Base-by-base conservation (phyloP, 345 rosid genomes). In the Populus euphratica region DNA sequence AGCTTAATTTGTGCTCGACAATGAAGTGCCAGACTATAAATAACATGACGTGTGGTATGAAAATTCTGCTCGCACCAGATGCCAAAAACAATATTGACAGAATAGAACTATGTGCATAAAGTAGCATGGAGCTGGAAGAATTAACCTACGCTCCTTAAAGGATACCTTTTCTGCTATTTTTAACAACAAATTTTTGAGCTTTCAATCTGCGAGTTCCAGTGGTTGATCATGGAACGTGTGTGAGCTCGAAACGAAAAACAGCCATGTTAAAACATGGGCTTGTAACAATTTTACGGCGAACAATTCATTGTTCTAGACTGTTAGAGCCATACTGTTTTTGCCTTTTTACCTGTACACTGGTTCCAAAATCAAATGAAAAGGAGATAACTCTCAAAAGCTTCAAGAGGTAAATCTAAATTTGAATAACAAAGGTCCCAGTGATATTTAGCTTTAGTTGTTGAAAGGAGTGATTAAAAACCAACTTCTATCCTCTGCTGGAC, bases 1-100 rank as follows among this genome's bases (percentile, higher is more conserved):
- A 89, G 92, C 78, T 86, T 43, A 43, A 11, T 43, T 91, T 79
- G 85, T 89, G 52, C 80, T 89, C 79, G 67, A 75, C 84, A 83
- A 80, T 38, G 82, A 73, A 72, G 90, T 81, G 56, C 70, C 13
- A 54, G 89, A 84, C 64, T 86, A 77, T 62, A 49, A 68, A 49
- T 23, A 1, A 17, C 56, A 27, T 5, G 14, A 11, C 11, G 47
- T 43, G 5, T 23, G 39, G 33, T 38, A 70, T 75, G 64, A 9
- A 54, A 12, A 0, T 73, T 66, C 21, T 43, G n/a, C 61, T 44
- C 54, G 36, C 25, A 9, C 33, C 33, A 69, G 74, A 69, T 39
- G 21, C 56, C 6, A 13, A 36, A 1, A 72, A 73, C 49, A 38
- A n/a, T 11, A 11, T 1, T 43, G 47, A 38, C 47, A 43, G 47